Percentiles rank a stretch among this genome's conserved stretches.
Conservation (phyloP, 2,329 filamentous ascomycete species). For the Arthrobotrys musiformis region DNA sequence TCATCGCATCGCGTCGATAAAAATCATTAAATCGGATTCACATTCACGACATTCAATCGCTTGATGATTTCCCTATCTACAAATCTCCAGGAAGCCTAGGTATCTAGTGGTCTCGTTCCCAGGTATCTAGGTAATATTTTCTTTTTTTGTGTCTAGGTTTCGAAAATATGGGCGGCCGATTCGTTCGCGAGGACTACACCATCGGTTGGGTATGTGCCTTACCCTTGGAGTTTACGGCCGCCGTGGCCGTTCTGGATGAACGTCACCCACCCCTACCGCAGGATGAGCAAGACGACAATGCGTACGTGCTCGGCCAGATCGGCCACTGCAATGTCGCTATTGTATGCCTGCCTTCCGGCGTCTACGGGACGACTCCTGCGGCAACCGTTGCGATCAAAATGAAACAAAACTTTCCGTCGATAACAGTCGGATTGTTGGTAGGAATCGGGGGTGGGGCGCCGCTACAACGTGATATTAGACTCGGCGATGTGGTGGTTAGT, state of each 20-base stretch:
- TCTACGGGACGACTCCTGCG: slow-evolving; percentile 13
- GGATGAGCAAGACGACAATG: background rate
- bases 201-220: slow-evolving; percentile 19
- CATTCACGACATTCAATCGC: too few relatives aligned
- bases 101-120: too few relatives aligned
- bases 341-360: slow-evolving; percentile 9
- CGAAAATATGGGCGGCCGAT: too few relatives aligned
- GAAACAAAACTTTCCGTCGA: background rate
- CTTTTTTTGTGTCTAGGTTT: too few relatives aligned
- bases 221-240: background rate
- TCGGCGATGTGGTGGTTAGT: slow-evolving; percentile 13
- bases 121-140: too few relatives aligned
- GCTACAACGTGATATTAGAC: background rate
- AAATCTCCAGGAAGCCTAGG: too few relatives aligned
- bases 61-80: too few relatives aligned
- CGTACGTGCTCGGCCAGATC: background rate
- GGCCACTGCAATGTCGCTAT: slow-evolving; percentile 4
- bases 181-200: slow-evolving; percentile 12
- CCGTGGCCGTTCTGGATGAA: slow-evolving; percentile 3
- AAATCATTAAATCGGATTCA: too few relatives aligned
- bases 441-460: slow-evolving; percentile 13
- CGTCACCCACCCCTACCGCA: background rate
- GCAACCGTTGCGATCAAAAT: background rate
- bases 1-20: too few relatives aligned
- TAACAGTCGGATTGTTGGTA: slow-evolving; percentile 9